phyloP scores from a whole-genome alignment of 768 basidiomycete genomes.

The Serendipita sp. region DNA sequence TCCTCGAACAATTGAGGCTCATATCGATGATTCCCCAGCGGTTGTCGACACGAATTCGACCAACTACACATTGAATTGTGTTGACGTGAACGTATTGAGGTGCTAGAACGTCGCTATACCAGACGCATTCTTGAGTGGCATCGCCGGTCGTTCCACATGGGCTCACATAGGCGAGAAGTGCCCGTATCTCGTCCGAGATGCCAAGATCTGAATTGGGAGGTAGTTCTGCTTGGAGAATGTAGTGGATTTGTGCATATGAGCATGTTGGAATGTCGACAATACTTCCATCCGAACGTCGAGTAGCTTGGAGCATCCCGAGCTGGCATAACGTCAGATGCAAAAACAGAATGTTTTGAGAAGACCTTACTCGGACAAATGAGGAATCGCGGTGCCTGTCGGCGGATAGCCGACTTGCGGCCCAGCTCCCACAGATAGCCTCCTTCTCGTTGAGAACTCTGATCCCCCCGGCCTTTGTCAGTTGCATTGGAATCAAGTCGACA shows the following conservation, averaged over 20 bases:
- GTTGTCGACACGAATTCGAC: background rate
- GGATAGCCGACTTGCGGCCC: background rate
- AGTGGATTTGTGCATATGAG: background rate
- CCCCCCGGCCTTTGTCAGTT: background rate
- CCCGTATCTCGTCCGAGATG: background rate
- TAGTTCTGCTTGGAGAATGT: background rate
- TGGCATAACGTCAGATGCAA: no score
- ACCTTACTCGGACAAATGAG: background rate
- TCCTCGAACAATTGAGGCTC: background rate
- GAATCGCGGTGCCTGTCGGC: background rate
- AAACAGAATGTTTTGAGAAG: background rate
- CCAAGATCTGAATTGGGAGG: background rate
- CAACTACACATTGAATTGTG: background rate
- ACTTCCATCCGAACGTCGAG: no score
- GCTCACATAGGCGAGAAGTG: background rate
- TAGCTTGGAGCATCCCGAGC: no score
- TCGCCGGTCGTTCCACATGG: background rate
- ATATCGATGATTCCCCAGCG: conserved; percentile 1
- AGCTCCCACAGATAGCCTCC: background rate
- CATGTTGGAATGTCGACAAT: background rate
- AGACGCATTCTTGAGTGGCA: background rate
- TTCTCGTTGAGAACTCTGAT: background rate
- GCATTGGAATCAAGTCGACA: background rate
- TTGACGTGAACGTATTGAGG: background rate
- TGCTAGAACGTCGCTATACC: background rate